Conservation (phyloP, 495 filamentous ascomycete genomes). For the Penicillium crystallinum region DNA sequence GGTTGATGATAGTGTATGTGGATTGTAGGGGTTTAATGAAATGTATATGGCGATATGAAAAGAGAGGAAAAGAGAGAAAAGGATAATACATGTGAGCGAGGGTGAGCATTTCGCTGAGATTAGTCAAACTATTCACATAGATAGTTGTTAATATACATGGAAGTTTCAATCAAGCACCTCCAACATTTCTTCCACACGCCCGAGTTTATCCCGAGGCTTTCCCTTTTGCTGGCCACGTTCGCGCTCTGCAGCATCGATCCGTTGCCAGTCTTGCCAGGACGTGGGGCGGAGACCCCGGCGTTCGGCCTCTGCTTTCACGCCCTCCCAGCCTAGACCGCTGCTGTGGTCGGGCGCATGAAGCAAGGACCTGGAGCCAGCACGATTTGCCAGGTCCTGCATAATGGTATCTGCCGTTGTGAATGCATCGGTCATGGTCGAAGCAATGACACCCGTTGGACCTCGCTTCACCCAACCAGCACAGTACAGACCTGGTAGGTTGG, state of each 20-base stretch:
- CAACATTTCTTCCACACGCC: slow-evolving; percentile 73
- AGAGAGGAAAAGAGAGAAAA: background rate
- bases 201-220: slow-evolving; percentile 84
- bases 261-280: slow-evolving; percentile 80
- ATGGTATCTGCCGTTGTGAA: slow-evolving; percentile 85
- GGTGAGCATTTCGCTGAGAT: background rate
- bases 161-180: slow-evolving; percentile 36
- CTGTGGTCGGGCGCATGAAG: slow-evolving; percentile 37
- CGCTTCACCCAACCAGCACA: slow-evolving; percentile 96
- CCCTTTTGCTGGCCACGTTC: slow-evolving; percentile 58
- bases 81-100: background rate
- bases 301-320: slow-evolving; percentile 52
- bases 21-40: slow-evolving; percentile 14
- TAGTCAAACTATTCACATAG: background rate
- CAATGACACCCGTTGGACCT: slow-evolving; percentile 93
- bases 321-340: slow-evolving; percentile 69
- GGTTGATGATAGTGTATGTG: slow-evolving; percentile 39
- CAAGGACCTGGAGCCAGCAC: slow-evolving; percentile 35
- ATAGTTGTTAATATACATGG: slow-evolving; percentile 7
- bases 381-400: slow-evolving; percentile 57
- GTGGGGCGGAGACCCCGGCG: slow-evolving; percentile 44
- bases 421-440: slow-evolving; percentile 92
- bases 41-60: background rate
- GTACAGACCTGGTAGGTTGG: slow-evolving; percentile 73
- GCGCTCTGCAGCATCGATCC: slow-evolving; percentile 75